Evolutionary conservation across 495 filamentous ascomycete genomes (phyloP).

Genomic region (Neurospora africana): DNA sequence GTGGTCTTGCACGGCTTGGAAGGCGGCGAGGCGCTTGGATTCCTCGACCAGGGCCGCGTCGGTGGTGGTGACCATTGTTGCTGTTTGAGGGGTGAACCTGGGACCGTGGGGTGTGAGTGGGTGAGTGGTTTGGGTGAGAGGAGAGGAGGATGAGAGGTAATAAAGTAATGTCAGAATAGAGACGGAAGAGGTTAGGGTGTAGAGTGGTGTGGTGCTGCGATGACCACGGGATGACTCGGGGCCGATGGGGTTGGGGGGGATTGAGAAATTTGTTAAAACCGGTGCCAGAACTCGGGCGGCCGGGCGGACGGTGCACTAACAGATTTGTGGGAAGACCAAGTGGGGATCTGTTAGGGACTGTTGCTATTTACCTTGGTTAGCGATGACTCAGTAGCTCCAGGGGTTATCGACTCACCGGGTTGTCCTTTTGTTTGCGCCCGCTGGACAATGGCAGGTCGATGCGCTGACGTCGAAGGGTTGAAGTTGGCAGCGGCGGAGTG

Average conservation of each 20-base stretch:
- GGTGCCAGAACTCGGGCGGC: background rate
- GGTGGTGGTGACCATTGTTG: conserved; percentile 12
- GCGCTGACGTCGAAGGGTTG: background rate
- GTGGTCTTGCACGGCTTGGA: conserved; percentile 73
- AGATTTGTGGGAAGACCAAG: background rate
- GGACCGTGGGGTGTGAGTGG: too few species aligned
- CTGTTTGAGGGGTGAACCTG: too few species aligned
- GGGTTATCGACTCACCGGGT: background rate
- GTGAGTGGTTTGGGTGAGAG: too few species aligned
- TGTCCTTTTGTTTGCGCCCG: background rate
- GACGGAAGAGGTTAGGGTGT: too few species aligned
- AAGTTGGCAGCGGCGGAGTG: background rate
- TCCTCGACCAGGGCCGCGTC: conserved; percentile 48
- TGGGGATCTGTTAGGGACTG: background rate
- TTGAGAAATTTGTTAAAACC: too few species aligned
- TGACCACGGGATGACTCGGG: too few species aligned
- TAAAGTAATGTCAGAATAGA: too few species aligned
- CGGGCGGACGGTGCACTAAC: background rate
- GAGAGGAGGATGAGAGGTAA: too few species aligned
- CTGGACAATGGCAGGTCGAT: background rate
- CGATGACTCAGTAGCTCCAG: background rate
- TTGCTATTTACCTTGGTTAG: background rate
- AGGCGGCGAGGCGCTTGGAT: conserved; percentile 77
- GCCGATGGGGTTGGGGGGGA: too few species aligned
- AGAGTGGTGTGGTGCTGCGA: too few species aligned